Base-by-base conservation (phyloP, 2,329 filamentous ascomycete genomes). In the Chrysosporium queenslandicum region DNA sequence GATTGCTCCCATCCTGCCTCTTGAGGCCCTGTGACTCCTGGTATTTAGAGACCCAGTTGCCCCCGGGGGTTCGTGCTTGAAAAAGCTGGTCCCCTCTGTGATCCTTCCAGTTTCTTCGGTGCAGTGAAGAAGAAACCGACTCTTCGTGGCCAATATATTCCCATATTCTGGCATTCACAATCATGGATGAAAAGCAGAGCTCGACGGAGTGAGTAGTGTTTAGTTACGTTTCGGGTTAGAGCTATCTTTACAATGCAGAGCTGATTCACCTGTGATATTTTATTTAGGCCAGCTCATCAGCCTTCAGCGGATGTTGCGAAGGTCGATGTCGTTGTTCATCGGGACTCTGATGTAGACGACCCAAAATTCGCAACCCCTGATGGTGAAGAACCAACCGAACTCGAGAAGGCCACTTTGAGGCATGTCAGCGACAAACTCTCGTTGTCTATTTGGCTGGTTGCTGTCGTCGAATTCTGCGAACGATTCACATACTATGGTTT, bases 401-500 rank as follows among this genome's bases (percentile, higher is more conserved):
- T 74, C 21, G 77, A 80, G 65, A 73, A 70, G 65, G 63, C 59
- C 20, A 70, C 68, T 2, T 65, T 80, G 46, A 75, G 74, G 40
- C 76, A 77, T 56, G 60, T 80, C 21, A 75, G 75, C 37, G 77
- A 79, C 63, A 75, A 73, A 53, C 66, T 80, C 45, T 76, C 77
- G 8, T 56, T 72, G 29, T 76, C 76, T 0, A 76, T 77, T 50
- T 79, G 75, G 67, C 67, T 80, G 45, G 76, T 80, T 29, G 77
- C 76, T 34, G 58, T 78, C 12, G 75, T 80, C 42, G 77, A 80
- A 58, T 64, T 79, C 46, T 71, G 71, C 55, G 78, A 81, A 62
- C 75, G 78, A 49, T 80, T 81, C 68, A 74, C 77, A 55, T 79
- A 75, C 68, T 79, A 78, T 55, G 75, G 75, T 55, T 69, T 75